These are phyloP conservation scores for Ricinus communis DNA, from an alignment of 345 rosid genomes.

Conservation along the genomic window DNA sequence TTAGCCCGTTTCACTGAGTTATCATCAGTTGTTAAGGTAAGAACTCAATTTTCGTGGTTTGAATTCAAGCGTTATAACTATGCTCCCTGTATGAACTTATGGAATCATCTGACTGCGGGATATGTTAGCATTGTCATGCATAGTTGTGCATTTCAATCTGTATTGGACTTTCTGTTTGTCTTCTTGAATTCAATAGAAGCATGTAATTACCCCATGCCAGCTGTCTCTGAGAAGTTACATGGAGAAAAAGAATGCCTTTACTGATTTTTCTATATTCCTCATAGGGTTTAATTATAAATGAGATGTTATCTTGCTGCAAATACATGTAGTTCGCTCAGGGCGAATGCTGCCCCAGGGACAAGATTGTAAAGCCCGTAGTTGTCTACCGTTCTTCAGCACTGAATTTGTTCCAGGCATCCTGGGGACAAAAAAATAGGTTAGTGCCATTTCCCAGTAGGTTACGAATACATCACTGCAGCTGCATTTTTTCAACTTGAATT, in stretches of 20 bases:
- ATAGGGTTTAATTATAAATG: background rate
- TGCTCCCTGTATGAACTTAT: background rate
- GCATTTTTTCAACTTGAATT: too few species aligned
- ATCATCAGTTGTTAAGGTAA: background rate
- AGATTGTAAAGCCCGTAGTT: background rate
- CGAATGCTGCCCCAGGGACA: background rate
- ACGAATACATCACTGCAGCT: too few species aligned
- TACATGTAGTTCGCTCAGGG: background rate
- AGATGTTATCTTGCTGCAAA: background rate
- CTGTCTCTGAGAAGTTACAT: background rate
- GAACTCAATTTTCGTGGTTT: background rate
- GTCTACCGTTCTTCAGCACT: slow-evolving; percentile 26
- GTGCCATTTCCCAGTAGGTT: background rate
- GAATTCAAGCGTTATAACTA: background rate
- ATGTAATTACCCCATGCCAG: too few species aligned
- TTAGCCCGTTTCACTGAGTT: background rate
- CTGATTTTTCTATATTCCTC: background rate
- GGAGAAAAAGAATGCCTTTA: background rate
- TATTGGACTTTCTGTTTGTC: background rate
- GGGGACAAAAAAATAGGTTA: background rate
- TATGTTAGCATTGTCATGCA: background rate
- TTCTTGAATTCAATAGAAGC: background rate
- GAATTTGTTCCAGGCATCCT: slow-evolving; percentile 38
- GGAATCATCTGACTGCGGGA: background rate
- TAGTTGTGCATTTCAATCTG: background rate